These are phyloP conservation scores for Rhizopogon salebrosus DNA, from an alignment of 768 basidiomycete species.

Conservation along the genomic window DNA sequence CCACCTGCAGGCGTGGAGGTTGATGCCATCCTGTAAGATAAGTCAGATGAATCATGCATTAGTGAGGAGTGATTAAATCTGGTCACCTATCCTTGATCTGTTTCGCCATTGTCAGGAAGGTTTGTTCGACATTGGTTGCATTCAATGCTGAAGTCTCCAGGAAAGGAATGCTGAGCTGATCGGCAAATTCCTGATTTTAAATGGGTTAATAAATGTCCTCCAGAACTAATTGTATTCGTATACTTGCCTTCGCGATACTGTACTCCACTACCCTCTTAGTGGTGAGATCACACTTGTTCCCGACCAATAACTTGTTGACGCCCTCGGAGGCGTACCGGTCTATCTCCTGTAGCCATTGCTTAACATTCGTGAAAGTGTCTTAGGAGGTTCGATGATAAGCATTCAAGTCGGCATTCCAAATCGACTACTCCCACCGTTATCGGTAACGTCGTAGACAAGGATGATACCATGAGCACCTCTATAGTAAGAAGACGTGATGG, in stretches of 20 bases:
- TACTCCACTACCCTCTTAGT: constrained; percentile 96
- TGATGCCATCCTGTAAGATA: constrained; percentile 68
- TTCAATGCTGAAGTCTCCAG: constrained; percentile 99
- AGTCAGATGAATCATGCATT: not conserved
- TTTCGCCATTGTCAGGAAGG: constrained; percentile 98
- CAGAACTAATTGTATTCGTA: not conserved
- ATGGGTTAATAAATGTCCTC: constrained; percentile 5
- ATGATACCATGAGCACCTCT: constrained; percentile 98
- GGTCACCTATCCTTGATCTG: constrained; percentile 87
- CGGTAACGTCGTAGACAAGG: constrained; percentile 97
- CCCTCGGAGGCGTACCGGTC: constrained; percentile 96
- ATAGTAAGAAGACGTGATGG: constrained; percentile 99
- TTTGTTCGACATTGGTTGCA: constrained; percentile 97
- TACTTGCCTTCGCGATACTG: constrained; percentile 71
- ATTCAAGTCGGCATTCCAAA: not conserved
- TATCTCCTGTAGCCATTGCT: constrained; percentile 92
- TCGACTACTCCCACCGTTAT: constrained; percentile 56
- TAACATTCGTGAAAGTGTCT: constrained; percentile 95
- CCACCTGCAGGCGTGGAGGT: constrained; percentile 68
- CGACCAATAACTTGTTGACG: constrained; percentile 97
- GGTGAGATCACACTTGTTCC: constrained; percentile 98
- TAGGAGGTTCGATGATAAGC: constrained; percentile 5
- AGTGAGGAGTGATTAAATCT: not conserved
- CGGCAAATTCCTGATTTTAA: constrained; percentile 75
- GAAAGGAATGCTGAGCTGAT: constrained; percentile 91